These are phyloP conservation scores for Globisporangium paroecandrum DNA, from an alignment of 352 stramenopile species.

Conservation along the genomic window DNA sequence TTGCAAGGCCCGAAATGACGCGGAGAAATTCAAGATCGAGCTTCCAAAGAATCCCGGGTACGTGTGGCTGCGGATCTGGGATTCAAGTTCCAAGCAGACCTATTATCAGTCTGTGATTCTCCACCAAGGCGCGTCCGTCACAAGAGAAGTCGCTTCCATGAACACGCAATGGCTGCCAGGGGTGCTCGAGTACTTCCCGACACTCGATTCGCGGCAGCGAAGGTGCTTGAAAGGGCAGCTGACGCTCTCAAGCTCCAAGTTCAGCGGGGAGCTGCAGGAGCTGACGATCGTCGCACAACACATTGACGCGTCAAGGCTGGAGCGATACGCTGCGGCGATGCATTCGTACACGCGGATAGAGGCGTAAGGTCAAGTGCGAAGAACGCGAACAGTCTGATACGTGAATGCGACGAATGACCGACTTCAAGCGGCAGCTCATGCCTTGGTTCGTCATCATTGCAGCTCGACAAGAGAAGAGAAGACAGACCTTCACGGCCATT, in stretches of 20 bases:
- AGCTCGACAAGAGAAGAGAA: no score
- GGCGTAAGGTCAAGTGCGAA: background rate
- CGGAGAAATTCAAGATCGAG: slow-evolving; percentile 11
- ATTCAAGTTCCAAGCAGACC: slow-evolving; percentile 13
- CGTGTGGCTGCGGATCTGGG: slow-evolving; percentile 31
- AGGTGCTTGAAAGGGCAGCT: slow-evolving; percentile 48
- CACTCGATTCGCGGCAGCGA: slow-evolving; percentile 32
- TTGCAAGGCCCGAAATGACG: background rate
- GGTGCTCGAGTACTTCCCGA: slow-evolving; percentile 42
- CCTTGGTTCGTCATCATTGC: background rate
- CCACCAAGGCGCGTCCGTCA: slow-evolving; percentile 24
- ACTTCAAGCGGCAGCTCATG: background rate
- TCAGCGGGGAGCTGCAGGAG: slow-evolving; percentile 26
- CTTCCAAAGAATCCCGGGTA: slow-evolving; percentile 40
- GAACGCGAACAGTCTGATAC: background rate
- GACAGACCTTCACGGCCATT: no score
- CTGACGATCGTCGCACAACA: slow-evolving; percentile 45
- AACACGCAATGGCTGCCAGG: slow-evolving; percentile 50
- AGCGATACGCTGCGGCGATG: slow-evolving; percentile 47
- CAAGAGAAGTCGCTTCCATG: slow-evolving; percentile 18
- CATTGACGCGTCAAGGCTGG: slow-evolving; percentile 26
- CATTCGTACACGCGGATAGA: slow-evolving; percentile 38
- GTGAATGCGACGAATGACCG: no score
- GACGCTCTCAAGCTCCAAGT: slow-evolving; percentile 26
- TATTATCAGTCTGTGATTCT: slow-evolving; percentile 40